Percentiles rank a stretch among this genome's conserved stretches.
phyloP scores from a whole-genome alignment of 2,329 filamentous ascomycete species.

The Colletotrichum coccodes region DNA sequence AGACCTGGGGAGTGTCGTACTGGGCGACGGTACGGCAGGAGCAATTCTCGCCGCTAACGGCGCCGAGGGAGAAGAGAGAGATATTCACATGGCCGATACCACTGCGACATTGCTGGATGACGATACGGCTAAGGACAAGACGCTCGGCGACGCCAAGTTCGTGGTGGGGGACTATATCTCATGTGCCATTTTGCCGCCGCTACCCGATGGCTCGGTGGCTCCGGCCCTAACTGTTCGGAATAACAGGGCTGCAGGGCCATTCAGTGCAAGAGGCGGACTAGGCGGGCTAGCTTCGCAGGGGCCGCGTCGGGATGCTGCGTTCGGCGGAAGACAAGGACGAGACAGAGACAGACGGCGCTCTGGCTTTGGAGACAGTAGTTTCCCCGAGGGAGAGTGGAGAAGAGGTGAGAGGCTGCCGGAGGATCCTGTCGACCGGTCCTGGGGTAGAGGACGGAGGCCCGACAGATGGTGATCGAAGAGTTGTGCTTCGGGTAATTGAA shows the following conservation, averaged over 20 bases:
- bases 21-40: constrained; percentile 63
- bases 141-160: constrained; percentile 80
- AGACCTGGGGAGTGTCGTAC: constrained; percentile 84
- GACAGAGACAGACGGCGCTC: constrained; percentile 50
- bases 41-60: constrained; percentile 55
- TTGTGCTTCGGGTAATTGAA: neutral
- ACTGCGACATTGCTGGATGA: constrained; percentile 5
- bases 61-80: constrained; percentile 41
- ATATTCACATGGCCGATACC: constrained; percentile 31
- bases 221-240: constrained; percentile 64
- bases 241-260: constrained; percentile 51
- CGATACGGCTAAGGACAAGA: constrained; percentile 63
- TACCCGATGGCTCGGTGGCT: constrained; percentile 78
- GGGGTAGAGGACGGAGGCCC: constrained; percentile 56
- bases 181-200: constrained; percentile 81
- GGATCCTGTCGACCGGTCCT: constrained; percentile 45
- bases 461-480: constrained; percentile 40
- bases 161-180: constrained; percentile 91
- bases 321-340: constrained; percentile 44
- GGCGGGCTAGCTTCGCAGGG: constrained; percentile 5
- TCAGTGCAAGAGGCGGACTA: constrained; percentile 42
- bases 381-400: constrained; percentile 71
- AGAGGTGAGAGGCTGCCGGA: constrained; percentile 72
- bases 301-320: constrained; percentile 27
- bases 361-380: constrained; percentile 45